Evolutionary conservation across 139 green algal species (phyloP), one percentile per base, ranked within the genome.

Genomic region (Micromonas commoda): DNA sequence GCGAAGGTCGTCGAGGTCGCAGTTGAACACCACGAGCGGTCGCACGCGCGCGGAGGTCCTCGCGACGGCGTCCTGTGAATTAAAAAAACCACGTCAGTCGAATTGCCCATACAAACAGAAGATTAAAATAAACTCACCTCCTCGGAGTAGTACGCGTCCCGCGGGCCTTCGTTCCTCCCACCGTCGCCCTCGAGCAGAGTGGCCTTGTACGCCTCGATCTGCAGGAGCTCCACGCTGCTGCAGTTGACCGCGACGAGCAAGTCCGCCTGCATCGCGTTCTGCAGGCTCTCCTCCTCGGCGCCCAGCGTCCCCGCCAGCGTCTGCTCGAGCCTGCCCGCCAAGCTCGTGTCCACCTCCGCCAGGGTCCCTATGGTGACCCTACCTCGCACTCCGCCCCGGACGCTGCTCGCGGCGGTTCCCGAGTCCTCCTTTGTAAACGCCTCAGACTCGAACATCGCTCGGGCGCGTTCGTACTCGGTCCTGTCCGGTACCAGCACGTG

Each of bases 71-170:
- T n/a, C n/a, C n/a, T n/a, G n/a, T n/a, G n/a, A n/a, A n/a, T n/a
- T n/a, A n/a, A n/a, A n/a, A n/a, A n/a, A n/a, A n/a, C n/a, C n/a
- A n/a, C n/a, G n/a, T n/a, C n/a, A n/a, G n/a, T n/a, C n/a, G n/a
- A n/a, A n/a, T n/a, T n/a, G n/a, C n/a, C n/a, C 38, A 38, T 88
- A 83, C 82, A 21, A 21, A n/a, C 52, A 63, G 52, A 21, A 0
- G 21, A 63, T 63, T 21, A 19, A 21, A 19, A n/a, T 21, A 63
- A 63, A n/a, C 52, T 21, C 52, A 63, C 21, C 52, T 63, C 52
- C 52, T 63, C 52, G 52, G 52, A 63, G 52, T 21, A 63, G 52
- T 63, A 63, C 52, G 52, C 19, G 19, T 19, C 20, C 52, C 52
- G 52, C 52, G n/a, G n/a, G n/a, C 21, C 21, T 21, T 19, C 52